A percentile compares a stretch with the other conserved stretches of the same genome.
Conservation (phyloP, 352 stramenopile genomes). For the Peronospora farinosa region DNA sequence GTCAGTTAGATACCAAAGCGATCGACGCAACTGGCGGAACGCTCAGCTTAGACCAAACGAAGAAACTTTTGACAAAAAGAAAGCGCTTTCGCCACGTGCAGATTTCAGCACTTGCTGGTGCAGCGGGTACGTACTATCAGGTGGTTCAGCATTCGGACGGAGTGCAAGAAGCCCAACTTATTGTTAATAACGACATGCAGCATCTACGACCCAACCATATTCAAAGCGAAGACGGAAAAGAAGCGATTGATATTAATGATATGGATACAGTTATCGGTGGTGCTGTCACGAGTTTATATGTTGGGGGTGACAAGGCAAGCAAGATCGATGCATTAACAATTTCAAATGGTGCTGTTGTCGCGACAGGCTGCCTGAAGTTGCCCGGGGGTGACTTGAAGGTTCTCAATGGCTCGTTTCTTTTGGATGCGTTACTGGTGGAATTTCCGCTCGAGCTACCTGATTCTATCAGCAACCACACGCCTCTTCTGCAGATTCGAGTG, state of each 20-base stretch:
- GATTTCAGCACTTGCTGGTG: constrained; percentile 41
- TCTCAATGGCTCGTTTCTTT: constrained; percentile 43
- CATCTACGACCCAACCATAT: constrained; percentile 26
- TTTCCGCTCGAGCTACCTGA: constrained; percentile 13
- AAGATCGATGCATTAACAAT: constrained; percentile 40
- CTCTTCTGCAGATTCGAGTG: constrained; percentile 29
- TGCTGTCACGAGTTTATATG: constrained; percentile 41
- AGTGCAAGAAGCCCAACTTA: constrained; percentile 37
- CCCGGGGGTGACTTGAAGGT: constrained; percentile 36
- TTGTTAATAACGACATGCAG: constrained; percentile 39
- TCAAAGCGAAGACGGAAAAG: constrained; percentile 17
- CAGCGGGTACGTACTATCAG: constrained; percentile 55
- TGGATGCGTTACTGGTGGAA: constrained; percentile 33
- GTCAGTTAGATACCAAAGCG: constrained; percentile 44
- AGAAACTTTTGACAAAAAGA: constrained; percentile 22
- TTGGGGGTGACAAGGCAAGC: constrained; percentile 17
- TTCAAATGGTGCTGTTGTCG: constrained; percentile 43
- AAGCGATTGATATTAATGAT: constrained; percentile 18
- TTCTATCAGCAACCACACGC: constrained; percentile 23
- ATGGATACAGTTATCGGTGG: constrained; percentile 34
- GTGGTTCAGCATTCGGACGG: constrained; percentile 49
- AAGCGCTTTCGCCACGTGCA: constrained; percentile 35
- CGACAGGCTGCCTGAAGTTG: constrained; percentile 30
- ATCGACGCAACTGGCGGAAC: constrained; percentile 53
- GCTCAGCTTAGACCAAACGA: constrained; percentile 17